Conservation (phyloP, 768 basidiomycete species). For the Tricholoma furcatifolium region DNA sequence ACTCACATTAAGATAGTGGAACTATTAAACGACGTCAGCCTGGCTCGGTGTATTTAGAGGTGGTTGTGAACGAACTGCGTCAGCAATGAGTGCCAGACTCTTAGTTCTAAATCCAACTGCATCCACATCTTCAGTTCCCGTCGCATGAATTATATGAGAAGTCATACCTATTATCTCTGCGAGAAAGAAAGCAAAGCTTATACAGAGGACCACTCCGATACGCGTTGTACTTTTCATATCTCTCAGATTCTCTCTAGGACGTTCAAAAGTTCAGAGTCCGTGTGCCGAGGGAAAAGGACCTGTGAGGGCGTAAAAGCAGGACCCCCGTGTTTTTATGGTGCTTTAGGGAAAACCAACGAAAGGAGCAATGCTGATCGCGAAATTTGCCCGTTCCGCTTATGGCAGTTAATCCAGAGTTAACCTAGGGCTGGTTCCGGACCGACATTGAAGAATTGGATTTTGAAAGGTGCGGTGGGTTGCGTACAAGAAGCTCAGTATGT, state of each 20-base stretch:
- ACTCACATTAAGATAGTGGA: constrained; percentile 54
- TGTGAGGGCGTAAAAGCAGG: neutral
- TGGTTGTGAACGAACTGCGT: constrained; percentile 40
- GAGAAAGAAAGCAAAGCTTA: constrained; percentile 47
- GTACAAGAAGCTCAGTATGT: too few species aligned
- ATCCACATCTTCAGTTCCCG: neutral
- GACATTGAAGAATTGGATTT: too few species aligned
- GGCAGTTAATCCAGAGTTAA: too few species aligned
- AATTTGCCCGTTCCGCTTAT: too few species aligned
- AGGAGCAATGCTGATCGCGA: too few species aligned
- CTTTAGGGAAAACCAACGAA: too few species aligned
- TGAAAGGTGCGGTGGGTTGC: too few species aligned
- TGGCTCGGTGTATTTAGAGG: neutral
- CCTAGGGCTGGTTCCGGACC: too few species aligned
- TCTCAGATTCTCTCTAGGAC: neutral
- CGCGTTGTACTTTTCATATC: constrained; percentile 47
- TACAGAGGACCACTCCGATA: constrained; percentile 44
- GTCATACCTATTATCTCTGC: constrained; percentile 46
- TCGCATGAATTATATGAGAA: neutral
- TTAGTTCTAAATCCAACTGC: constrained; percentile 54
- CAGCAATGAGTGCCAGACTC: constrained; percentile 55
- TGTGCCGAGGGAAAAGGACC: neutral
- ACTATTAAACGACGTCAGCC: constrained; percentile 28
- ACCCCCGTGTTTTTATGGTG: too few species aligned
- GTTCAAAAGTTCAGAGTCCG: too few species aligned